Base-by-base conservation (phyloP, 768 basidiomycete genomes). In the Lenzites betulinus region DNA sequence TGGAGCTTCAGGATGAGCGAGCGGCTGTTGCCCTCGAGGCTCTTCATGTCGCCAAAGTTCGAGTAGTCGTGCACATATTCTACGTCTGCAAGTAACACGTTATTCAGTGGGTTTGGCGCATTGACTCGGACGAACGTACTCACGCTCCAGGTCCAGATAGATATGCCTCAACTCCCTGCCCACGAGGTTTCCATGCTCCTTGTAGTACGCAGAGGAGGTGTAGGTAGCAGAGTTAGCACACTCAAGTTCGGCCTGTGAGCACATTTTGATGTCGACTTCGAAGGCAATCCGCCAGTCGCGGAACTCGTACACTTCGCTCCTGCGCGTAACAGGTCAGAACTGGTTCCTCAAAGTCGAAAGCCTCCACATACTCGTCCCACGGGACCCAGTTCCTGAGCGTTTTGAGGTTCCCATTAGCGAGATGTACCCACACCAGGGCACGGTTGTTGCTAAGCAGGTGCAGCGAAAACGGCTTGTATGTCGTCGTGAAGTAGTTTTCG, bases 231-330 rank as follows among this genome's bases (percentile, higher is more conserved):
- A 51, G 7, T 43, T 30, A 3, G 58, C 58, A 46, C 51, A 44
- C 35, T 63, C 35, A 4, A 69, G 62, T 41, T 67, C 63, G 20
- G 54, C 44, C 43, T 66, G 60, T 1, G 61, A 59, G 43, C 63
- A 56, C 42, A 66, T 59, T 63, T 68, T 69, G 15, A 73, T 38
- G 16, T 63, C 63, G 30, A 73, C 70, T 52, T 71, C 71, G 64
- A 72, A 73, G 6, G 71, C 70, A 18, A 72, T 60, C 7, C 65
- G 58, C 67, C 70, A 71, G 22, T 67, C 59, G 5, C 60, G 62
- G 63, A 73, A 68, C 23, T 64, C 57, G 59, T 67, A 58, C 30
- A 54, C 25, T 30, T 62, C 61, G 28, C 62, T 57, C 51, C 66
- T 66, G 35, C 13, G 15, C 23, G 5, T n/a, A n/a, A n/a, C n/a